phyloP scores from a whole-genome alignment of 176 grass and related monocot genomes.

The Ensete glaucum region DNA sequence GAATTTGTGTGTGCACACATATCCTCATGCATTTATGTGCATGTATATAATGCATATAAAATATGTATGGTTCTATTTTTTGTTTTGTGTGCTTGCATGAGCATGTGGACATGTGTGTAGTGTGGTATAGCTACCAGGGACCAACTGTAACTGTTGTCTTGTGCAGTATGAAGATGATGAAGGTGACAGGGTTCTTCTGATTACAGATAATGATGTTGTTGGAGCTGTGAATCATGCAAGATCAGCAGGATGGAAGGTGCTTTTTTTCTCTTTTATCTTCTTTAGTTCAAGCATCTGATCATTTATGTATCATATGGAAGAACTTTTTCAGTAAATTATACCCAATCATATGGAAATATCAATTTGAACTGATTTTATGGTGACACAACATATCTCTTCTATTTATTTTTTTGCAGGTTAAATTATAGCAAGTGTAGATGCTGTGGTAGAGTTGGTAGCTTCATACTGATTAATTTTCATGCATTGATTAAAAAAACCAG shows the following conservation, averaged over 20 bases:
- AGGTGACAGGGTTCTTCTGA: constrained; percentile 73
- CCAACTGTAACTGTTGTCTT: constrained; percentile 10
- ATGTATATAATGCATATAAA: too few species aligned
- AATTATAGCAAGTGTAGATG: too few species aligned
- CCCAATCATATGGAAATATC: too few species aligned
- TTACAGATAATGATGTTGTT: constrained; percentile 59
- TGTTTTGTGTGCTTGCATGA: neutral
- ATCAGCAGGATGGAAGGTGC: constrained; percentile 80
- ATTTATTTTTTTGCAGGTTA: too few species aligned
- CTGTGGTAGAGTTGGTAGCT: too few species aligned
- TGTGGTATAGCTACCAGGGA: neutral
- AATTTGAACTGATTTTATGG: too few species aligned
- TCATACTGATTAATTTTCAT: too few species aligned
- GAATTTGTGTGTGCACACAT: too few species aligned
- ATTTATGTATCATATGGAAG: neutral
- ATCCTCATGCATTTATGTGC: too few species aligned
- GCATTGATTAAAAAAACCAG: too few species aligned
- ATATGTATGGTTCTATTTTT: too few species aligned
- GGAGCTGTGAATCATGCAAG: constrained; percentile 69
- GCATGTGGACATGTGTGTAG: neutral
- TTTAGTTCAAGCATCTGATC: neutral
- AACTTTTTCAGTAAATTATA: neutral
- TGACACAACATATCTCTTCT: too few species aligned
- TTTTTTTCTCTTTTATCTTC: neutral
- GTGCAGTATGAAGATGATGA: constrained; percentile 95